phyloP scores from a whole-genome alignment of 2,329 filamentous ascomycete species.

The Macrophomina pseudophaseolina region DNA sequence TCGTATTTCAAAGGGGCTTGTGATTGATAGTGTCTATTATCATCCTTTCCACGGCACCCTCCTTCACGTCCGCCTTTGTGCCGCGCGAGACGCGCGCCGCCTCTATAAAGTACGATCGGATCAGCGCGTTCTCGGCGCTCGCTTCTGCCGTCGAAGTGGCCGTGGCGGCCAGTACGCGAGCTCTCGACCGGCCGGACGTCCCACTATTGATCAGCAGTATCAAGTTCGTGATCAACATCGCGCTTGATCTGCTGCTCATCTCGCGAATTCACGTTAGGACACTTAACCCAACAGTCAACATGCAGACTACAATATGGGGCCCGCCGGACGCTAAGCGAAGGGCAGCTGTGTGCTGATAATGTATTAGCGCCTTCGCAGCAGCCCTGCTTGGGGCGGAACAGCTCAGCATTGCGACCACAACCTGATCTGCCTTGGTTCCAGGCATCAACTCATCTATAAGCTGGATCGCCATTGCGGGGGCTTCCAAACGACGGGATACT shows the following conservation, averaged over 20 bases:
- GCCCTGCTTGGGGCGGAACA: no score
- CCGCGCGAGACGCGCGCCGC: slow-evolving; percentile 60
- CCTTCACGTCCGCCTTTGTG: slow-evolving; percentile 67
- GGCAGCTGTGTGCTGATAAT: no score
- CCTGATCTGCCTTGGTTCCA: no score
- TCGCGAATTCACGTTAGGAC: slow-evolving; percentile 66
- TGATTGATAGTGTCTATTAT: slow-evolving; percentile 65
- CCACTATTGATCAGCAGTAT: slow-evolving; percentile 68
- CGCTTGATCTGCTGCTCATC: slow-evolving; percentile 69
- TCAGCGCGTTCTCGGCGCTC: slow-evolving; percentile 67
- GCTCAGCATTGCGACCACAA: no score
- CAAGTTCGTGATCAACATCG: slow-evolving; percentile 70
- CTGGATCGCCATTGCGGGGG: no score
- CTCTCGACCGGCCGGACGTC: slow-evolving; percentile 72
- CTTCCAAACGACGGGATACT: no score
- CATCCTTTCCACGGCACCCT: slow-evolving; percentile 60
- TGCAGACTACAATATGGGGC: slow-evolving; percentile 67
- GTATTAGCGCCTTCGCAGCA: no score
- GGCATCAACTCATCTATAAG: no score
- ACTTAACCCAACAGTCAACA: slow-evolving; percentile 63
- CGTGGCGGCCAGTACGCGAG: slow-evolving; percentile 65
- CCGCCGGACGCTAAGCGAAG: no score
- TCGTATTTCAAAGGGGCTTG: slow-evolving; percentile 59
- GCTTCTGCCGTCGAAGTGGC: slow-evolving; percentile 68
- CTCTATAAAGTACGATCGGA: slow-evolving; percentile 69